Conservation (phyloP, 2,329 filamentous ascomycete genomes). For the Alternaria gansuensis region DNA sequence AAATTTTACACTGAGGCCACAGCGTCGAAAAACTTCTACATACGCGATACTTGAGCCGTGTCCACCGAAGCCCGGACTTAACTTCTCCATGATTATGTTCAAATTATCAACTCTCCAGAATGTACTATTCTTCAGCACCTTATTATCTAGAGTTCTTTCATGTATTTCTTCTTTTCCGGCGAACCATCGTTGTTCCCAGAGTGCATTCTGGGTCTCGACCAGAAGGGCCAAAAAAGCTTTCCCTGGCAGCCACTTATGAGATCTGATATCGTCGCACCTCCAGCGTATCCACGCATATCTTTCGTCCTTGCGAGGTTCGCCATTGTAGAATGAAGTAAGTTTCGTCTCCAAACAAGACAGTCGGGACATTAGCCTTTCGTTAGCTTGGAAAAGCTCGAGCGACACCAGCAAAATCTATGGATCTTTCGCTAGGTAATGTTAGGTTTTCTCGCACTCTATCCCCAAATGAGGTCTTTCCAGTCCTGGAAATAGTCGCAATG, state of each 20-base stretch:
- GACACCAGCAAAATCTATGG: neutral
- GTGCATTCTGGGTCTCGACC: neutral
- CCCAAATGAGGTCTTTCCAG: neutral
- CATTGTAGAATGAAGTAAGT: neutral
- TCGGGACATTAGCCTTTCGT: neutral
- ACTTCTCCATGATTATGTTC: too few species aligned
- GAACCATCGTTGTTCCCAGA: too few species aligned
- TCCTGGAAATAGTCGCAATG: rapidly evolving
- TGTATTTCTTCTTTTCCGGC: too few species aligned
- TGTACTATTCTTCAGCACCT: too few species aligned
- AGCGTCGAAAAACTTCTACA: too few species aligned
- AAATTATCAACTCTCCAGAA: too few species aligned
- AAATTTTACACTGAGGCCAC: too few species aligned
- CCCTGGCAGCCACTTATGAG: neutral
- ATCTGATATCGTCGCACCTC: neutral
- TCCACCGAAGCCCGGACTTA: too few species aligned
- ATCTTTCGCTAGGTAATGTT: neutral
- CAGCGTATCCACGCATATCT: neutral
- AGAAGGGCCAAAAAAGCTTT: neutral
- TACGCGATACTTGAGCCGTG: too few species aligned
- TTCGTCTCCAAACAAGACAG: neutral
- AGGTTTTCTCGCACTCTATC: neutral
- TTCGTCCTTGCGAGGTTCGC: neutral
- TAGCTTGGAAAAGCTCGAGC: neutral
- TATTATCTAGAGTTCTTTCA: too few species aligned